Conservation (phyloP, 2,329 filamentous ascomycete genomes). For the Chaetomium sp. region DNA sequence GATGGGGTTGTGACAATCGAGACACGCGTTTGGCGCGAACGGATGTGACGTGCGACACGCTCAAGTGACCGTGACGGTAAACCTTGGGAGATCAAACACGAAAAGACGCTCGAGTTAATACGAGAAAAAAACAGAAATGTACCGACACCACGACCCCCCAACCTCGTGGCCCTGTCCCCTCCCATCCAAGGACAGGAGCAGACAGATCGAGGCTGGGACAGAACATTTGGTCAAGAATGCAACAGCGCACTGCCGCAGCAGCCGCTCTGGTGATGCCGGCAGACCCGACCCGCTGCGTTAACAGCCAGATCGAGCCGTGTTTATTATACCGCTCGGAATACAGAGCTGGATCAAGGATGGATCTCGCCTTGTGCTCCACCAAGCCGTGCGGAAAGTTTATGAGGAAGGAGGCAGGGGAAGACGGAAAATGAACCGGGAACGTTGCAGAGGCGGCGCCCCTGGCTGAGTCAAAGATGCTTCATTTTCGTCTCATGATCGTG, state of each 20-base stretch:
- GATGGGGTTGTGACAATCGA: too few relatives aligned
- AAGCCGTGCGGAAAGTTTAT: conserved; percentile 62
- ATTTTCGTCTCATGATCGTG: conserved; percentile 24
- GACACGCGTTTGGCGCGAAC: not conserved
- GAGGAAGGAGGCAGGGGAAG: conserved; percentile 11
- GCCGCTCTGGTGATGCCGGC: conserved; percentile 23
- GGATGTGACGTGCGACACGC: not conserved
- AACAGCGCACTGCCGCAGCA: conserved; percentile 17
- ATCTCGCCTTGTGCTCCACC: conserved; percentile 77
- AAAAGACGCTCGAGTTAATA: too few relatives aligned
- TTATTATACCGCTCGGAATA: conserved; percentile 74
- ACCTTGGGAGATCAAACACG: too few relatives aligned
- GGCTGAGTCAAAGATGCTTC: conserved; percentile 19
- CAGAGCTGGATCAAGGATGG: conserved; percentile 71
- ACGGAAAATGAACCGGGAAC: conserved; percentile 14
- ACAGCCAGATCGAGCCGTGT: conserved; percentile 24
- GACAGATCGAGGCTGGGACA: conserved; percentile 44
- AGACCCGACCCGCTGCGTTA: not conserved
- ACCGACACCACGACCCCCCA: conserved; percentile 35
- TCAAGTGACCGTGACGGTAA: too few relatives aligned
- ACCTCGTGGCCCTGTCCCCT: conserved; percentile 18
- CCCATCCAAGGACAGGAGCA: conserved; percentile 14
- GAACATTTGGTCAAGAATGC: conserved; percentile 48
- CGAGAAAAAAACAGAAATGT: conserved; percentile 28
- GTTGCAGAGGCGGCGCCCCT: not conserved